These are phyloP conservation scores for Macrocybe gigantea DNA, from an alignment of 768 basidiomycete species.

Conservation along the genomic window DNA sequence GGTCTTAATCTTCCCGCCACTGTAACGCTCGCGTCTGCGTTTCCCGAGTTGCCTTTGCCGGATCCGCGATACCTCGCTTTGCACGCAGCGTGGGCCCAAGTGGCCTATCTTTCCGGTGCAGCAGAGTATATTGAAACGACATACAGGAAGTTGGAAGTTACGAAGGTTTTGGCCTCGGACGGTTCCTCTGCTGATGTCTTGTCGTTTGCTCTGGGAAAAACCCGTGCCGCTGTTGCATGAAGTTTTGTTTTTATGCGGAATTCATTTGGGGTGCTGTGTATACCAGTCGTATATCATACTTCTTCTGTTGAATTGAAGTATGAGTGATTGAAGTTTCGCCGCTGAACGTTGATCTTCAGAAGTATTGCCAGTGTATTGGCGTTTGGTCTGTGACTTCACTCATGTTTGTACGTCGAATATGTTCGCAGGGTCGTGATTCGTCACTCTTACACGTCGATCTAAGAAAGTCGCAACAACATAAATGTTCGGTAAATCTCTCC, in stretches of 20 bases:
- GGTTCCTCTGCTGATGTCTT: constrained; percentile 15
- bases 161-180: constrained; percentile 11
- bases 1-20: constrained; percentile 7
- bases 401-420: no score
- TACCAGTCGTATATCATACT: no score
- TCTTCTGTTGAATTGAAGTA: no score
- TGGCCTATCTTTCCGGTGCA: constrained; percentile 27
- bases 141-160: constrained; percentile 16
- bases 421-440: no score
- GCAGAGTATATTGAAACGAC: constrained; percentile 17
- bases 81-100: constrained; percentile 25
- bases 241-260: constrained; percentile 14
- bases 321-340: no score
- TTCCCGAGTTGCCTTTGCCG: constrained; percentile 16
- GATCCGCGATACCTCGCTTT: constrained; percentile 19
- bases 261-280: constrained; percentile 9
- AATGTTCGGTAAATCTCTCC: no score
- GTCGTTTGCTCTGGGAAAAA: constrained; percentile 5
- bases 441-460: no score
- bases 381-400: no score
- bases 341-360: no score
- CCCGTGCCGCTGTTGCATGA: constrained; percentile 11
- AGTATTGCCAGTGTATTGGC: no score
- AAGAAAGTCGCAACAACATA: no score
- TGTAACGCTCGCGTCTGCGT: constrained; percentile 12